These are phyloP conservation scores for Penicillium parvum DNA, from an alignment of 495 filamentous ascomycete genomes.

Conservation along the genomic window DNA sequence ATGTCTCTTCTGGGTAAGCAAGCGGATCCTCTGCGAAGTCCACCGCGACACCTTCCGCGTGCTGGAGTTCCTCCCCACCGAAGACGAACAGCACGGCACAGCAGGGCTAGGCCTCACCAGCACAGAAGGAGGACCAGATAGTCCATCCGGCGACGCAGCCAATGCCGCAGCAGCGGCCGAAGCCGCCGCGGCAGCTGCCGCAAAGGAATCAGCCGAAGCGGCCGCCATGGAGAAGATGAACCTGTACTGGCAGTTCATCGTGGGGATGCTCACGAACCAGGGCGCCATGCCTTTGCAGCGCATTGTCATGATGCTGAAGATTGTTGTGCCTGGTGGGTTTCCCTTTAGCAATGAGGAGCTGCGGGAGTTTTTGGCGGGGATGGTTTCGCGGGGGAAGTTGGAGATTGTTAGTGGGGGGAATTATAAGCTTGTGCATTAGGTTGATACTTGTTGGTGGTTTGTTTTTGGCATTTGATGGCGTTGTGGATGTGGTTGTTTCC, in stretches of 20 bases:
- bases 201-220: slow-evolving; percentile 42
- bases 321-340: slow-evolving; percentile 83
- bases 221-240: slow-evolving; percentile 70
- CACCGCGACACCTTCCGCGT: slow-evolving; percentile 54
- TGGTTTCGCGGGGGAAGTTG: slow-evolving; percentile 66
- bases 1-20: slow-evolving; percentile 79
- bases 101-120: slow-evolving; percentile 1
- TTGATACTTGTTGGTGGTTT: background rate
- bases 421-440: slow-evolving; percentile 52
- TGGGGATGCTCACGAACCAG: slow-evolving; percentile 91
- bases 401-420: slow-evolving; percentile 67
- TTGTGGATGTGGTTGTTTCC: background rate
- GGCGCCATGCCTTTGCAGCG: slow-evolving; percentile 73
- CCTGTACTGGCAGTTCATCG: slow-evolving; percentile 85
- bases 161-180: slow-evolving; percentile 47
- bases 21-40: slow-evolving; percentile 65
- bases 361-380: slow-evolving; percentile 68
- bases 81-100: slow-evolving; percentile 33
- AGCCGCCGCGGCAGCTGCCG: slow-evolving; percentile 44
- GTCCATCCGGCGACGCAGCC: slow-evolving; percentile 25
- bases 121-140: slow-evolving; percentile 6
- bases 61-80: slow-evolving; percentile 56
- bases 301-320: slow-evolving; percentile 90
- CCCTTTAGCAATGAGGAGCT: slow-evolving; percentile 74
- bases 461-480: background rate